Evolutionary conservation across 768 basidiomycete species (phyloP), one percentile per base, ranked within the genome.

Genomic region (Russula griseocarnosa): DNA sequence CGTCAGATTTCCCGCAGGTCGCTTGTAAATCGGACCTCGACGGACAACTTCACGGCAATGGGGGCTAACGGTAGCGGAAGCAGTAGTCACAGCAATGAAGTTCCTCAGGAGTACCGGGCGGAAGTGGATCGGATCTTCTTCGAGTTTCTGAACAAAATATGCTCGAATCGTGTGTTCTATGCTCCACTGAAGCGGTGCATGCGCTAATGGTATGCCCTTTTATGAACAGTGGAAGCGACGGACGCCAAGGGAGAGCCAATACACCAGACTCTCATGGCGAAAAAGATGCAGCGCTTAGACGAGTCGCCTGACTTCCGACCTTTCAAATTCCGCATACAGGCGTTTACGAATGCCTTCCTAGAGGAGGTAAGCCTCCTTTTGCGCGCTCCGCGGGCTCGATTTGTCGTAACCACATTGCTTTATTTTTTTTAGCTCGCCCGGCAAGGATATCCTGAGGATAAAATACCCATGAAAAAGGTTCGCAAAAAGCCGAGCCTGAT

Each of bases 321-420:
- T 54, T 98, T 99, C 85, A 98, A 98, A 76, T 99, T 99, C 78
- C 86, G 96, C 63, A 99, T 99, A 69, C 92, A 94, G 72, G 96
- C 96, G 1, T 99, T 99, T 76, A 98, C 95, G 7, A 90, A 93
- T 71, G 90, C 90, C 3, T 98, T 98, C 72, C 79, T 94, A 68
- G 97, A 98, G 74, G 90, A 93, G 79, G 91, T 91, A 73, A 22
- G 46, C 69, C 78, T 71, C 40, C 61, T 7, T 42, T 34, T 55
- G 65, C 58, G 58, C 65, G 50, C 55, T 62, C 63, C 63, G 63
- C 58, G 55, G 60, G 40, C 49, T 52, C 22, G 9, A 42, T 14
- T 34, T 32, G n/a, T 34, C 16, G 26, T 54, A 30, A 44, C 34
- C 51, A 36, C 26, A 20, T 47, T n/a, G 3, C 22, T 32, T 36